Evolutionary conservation across 2,329 filamentous ascomycete species (phyloP), one percentile per base, ranked within the genome.

Genomic region (Dactylella cylindrospora): DNA sequence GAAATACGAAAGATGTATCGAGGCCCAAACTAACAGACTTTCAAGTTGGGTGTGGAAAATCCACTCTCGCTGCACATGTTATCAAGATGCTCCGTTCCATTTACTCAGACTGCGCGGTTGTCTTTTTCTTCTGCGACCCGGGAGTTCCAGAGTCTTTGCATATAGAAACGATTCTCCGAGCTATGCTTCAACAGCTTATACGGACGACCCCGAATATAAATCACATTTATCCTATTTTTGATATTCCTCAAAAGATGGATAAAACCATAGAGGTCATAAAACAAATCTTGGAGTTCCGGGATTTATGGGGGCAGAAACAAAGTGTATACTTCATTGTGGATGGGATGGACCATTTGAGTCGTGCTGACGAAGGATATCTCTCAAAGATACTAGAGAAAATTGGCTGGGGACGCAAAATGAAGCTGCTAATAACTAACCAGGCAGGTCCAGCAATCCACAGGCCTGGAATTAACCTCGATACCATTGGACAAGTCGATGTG

Each of bases 71-170:
- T 12, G 44, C 22, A 15, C 13, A 47, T n/a, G 10, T 47, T 2
- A 35, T 47, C 32, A 33, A 23, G 15, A 25, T 47, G 32, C 44
- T 47, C 2, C 44, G 38, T 26, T 17, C n/a, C 3, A 19, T 38
- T 10, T 19, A 25, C 31, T 28, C 13, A 17, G 20, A 47, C 7
- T n/a, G 38, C 6, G n/a, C n/a, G n/a, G 44, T 47, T 13, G 28
- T 47, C 32, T 47, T 28, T 8, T 47, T 47, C 17, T 47, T 47
- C 22, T 47, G 44, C 22, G 38, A 31, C 3, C 44, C 44, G 7
- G 44, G 38, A 9, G 38, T 47, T 15, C 44, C 44, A 28, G 44
- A 47, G 7, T 47, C 44, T 3, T n/a, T 47, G 32, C 44, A 38
- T 23, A n/a, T 47, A 4, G 44, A 47, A 47, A 38, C 44, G 2